phyloP scores from a whole-genome alignment of 108 stramenopile genomes.

The Cyclostephanos invisitatus region DNA sequence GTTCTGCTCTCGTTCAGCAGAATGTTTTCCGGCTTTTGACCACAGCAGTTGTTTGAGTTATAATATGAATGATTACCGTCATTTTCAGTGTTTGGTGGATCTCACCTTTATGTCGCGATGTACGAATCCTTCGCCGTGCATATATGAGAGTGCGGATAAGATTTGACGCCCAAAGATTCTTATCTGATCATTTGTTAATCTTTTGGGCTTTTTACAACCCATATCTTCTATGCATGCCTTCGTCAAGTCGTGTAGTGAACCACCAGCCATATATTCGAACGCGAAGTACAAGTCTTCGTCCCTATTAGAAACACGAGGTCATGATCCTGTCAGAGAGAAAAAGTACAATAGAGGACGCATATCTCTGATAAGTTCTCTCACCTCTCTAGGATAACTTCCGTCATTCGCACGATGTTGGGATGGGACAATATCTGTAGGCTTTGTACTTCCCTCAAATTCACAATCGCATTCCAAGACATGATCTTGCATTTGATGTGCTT shows the following conservation, averaged over 20 bases:
- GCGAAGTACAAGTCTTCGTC: conserved; percentile 90
- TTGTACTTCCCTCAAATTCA: conserved; percentile 88
- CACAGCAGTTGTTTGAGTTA: conserved; percentile 59
- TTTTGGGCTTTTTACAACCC: conserved; percentile 12
- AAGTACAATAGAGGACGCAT: background rate
- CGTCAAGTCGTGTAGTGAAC: conserved; percentile 90
- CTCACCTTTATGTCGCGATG: conserved; percentile 90
- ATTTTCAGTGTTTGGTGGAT: background rate
- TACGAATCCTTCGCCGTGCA: conserved; percentile 89
- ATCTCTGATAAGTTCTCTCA: background rate
- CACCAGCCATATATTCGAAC: conserved; percentile 96
- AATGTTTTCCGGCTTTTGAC: conserved; percentile 91
- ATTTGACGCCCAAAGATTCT: conserved; percentile 87
- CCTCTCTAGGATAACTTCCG: conserved; percentile 91
- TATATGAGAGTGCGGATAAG: conserved; percentile 83
- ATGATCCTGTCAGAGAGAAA: background rate
- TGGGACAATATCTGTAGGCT: conserved; percentile 62
- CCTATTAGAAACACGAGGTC: background rate
- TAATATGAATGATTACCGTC: background rate
- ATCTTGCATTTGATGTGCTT: conserved; percentile 69
- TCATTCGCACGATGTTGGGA: conserved; percentile 76
- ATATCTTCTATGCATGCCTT: conserved; percentile 20
- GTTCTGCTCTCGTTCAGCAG: conserved; percentile 78
- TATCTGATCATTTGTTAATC: conserved; percentile 40
- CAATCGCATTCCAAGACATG: conserved; percentile 86